phyloP scores from a whole-genome alignment of 2,329 filamentous ascomycete genomes.

The Fusarium compactum region DNA sequence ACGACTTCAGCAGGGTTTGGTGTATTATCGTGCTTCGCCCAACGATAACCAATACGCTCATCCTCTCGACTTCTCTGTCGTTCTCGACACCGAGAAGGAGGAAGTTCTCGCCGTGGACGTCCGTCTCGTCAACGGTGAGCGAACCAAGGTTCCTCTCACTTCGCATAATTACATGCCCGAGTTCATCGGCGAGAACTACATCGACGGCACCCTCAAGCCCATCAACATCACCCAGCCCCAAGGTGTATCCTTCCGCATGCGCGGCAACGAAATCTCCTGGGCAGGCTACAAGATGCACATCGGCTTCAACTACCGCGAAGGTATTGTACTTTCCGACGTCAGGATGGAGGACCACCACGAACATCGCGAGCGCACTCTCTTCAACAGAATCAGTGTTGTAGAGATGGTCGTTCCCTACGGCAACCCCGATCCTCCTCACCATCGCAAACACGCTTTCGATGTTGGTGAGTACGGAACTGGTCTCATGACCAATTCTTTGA shows the following conservation, averaged over 20 bases:
- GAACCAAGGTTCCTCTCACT: slow-evolving; percentile 57
- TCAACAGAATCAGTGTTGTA: slow-evolving; percentile 75
- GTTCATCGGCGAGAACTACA: slow-evolving; percentile 52
- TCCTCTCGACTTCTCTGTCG: slow-evolving; percentile 63
- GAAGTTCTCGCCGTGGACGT: slow-evolving; percentile 61
- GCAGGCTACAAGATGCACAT: slow-evolving; percentile 78
- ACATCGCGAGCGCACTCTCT: slow-evolving; percentile 64
- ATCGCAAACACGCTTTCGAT: slow-evolving; percentile 85
- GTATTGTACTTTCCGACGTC: slow-evolving; percentile 76
- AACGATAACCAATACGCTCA: slow-evolving; percentile 75
- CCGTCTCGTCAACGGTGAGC: slow-evolving; percentile 59
- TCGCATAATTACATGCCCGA: slow-evolving; percentile 56
- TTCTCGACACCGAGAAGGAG: slow-evolving; percentile 60
- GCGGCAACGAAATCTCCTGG: slow-evolving; percentile 64
- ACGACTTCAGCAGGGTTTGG: slow-evolving; percentile 82
- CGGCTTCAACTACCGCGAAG: slow-evolving; percentile 79
- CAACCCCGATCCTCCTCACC: slow-evolving; percentile 83
- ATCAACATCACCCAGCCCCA: slow-evolving; percentile 57
- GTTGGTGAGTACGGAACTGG: slow-evolving; percentile 84
- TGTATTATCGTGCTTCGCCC: slow-evolving; percentile 81
- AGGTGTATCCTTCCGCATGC: slow-evolving; percentile 60
- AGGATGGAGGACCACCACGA: slow-evolving; percentile 67
- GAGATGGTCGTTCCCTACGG: slow-evolving; percentile 83
- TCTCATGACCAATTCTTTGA: slow-evolving; percentile 86
- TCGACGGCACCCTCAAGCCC: slow-evolving; percentile 53